Percentiles rank a stretch among this genome's conserved stretches.
Evolutionary conservation across 441 rosid species (phyloP).

Genomic region (Adansonia rubrostipa): DNA sequence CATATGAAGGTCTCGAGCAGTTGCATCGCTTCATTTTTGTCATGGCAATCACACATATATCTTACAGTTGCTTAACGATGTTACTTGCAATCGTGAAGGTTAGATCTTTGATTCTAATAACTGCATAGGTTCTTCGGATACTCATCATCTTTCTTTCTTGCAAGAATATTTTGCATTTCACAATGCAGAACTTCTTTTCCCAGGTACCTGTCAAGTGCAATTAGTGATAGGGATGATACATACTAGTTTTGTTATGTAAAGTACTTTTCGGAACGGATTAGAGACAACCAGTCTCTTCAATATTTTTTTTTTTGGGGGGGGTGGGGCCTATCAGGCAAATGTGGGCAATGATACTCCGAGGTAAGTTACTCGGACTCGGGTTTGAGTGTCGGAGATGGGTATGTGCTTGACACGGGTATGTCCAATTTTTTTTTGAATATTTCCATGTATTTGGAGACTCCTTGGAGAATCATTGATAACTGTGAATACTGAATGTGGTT

Average conservation of each 20-base stretch:
- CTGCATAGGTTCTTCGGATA: background rate
- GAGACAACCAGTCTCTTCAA: background rate
- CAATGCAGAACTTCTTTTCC: background rate
- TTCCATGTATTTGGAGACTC: no score
- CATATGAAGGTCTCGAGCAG: constrained; percentile 94
- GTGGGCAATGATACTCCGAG: background rate
- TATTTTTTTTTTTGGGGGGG: background rate
- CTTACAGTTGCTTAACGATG: constrained; percentile 95
- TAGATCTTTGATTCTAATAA: constrained; percentile 5
- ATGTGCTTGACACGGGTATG: no score
- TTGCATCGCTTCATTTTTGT: constrained; percentile 94
- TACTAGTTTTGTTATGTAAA: constrained; percentile 10
- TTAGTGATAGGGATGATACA: background rate
- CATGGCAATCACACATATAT: constrained; percentile 92
- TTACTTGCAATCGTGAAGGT: constrained; percentile 93
- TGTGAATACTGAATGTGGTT: no score
- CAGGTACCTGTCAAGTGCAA: background rate
- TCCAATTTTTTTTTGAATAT: no score
- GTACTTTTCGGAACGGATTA: background rate
- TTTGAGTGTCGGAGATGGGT: no score
- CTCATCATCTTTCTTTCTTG: background rate
- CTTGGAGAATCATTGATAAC: no score
- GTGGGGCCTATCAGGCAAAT: background rate
- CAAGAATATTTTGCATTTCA: constrained; percentile 5
- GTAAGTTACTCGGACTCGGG: no score